Evolutionary conservation across 345 rosid genomes (phyloP).

Genomic region (Acer campestre): DNA sequence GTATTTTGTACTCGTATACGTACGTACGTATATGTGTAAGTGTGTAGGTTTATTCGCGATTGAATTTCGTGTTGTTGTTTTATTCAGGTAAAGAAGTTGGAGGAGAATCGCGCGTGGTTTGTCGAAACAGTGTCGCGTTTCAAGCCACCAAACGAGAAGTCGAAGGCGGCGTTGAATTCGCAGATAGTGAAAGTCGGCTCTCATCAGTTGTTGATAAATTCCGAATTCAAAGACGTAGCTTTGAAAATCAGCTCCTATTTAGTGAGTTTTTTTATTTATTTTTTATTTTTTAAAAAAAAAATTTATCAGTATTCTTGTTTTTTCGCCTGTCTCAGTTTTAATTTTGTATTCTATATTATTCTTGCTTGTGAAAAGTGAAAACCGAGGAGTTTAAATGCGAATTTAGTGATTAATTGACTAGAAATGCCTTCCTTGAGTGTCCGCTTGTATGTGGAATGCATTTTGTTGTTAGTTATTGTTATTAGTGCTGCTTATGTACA

Average conservation of each 20-base stretch:
- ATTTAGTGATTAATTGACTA: background rate
- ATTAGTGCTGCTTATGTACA: background rate
- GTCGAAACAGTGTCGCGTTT: constrained; percentile 56
- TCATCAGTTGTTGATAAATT: constrained; percentile 55
- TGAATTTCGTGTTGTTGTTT: background rate
- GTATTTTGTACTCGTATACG: background rate
- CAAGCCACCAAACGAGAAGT: constrained; percentile 61
- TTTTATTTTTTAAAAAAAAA: no score
- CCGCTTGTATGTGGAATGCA: background rate
- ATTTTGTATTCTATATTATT: background rate
- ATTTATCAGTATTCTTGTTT: background rate
- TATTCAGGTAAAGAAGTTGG: constrained; percentile 69
- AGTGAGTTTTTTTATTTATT: constrained; percentile 38
- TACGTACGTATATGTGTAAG: background rate
- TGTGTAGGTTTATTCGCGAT: background rate
- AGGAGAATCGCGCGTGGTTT: constrained; percentile 73
- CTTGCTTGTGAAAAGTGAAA: background rate
- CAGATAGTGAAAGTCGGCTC: constrained; percentile 52
- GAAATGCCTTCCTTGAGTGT: background rate
- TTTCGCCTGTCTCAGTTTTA: background rate
- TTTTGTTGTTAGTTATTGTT: background rate
- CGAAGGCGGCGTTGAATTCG: constrained; percentile 77
- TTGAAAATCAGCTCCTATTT: constrained; percentile 64
- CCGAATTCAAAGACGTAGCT: constrained; percentile 67
- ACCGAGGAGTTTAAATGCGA: background rate